Evolutionary conservation across 805 yeast genomes (phyloP), one percentile per base, ranked within the genome.

Genomic region (Yarrowia yakushimensis): DNA sequence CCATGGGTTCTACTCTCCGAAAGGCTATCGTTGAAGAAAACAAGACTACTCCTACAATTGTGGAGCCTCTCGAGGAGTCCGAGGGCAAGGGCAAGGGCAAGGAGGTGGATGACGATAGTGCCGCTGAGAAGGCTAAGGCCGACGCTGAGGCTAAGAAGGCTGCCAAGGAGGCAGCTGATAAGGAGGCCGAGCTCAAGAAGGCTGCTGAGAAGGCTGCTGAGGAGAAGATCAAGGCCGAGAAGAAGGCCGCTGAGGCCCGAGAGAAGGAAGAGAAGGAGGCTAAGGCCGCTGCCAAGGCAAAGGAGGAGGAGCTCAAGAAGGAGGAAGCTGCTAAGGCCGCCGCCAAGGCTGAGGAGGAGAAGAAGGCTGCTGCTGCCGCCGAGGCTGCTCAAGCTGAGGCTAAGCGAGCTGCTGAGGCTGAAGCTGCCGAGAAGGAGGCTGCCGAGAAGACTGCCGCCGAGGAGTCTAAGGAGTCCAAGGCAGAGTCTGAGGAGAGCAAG

Each of bases 61-160:
- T 22, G 22, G 43, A 41, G 31, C 30, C 60, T 25, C 34, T 54
- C 7, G 37, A 20, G n/a, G 67, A 28, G 39, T 36, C 34, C 17
- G 34, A 45, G 62, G 52, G 34, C 43, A 60, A 43, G 62, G 54
- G 28, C 45, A 62, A 37, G 65, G 45, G 28, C 39, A 43, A 36
- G 39, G 42, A 23, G 55, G 36, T 22, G 30, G 55, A 48, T 17
- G 60, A 18, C 18, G 62, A 64, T 13, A 63, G 36, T 11, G 63
- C 64, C 20, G 66, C 63, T 17, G 65, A 63, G 9, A 67, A 69
- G 46, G 69, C 65, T 39, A 31, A 50, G 33, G 48, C 39, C 4
- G 39, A 48, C 15, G 31, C 41, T 30, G 27, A 57, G 33, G 34
- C 45, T 11, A 36, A 39, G 22, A 39, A 60, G 60, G 60, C 42